Conservation (phyloP, 1,284 basidiomycete genomes). For the Grifola frondosa region DNA sequence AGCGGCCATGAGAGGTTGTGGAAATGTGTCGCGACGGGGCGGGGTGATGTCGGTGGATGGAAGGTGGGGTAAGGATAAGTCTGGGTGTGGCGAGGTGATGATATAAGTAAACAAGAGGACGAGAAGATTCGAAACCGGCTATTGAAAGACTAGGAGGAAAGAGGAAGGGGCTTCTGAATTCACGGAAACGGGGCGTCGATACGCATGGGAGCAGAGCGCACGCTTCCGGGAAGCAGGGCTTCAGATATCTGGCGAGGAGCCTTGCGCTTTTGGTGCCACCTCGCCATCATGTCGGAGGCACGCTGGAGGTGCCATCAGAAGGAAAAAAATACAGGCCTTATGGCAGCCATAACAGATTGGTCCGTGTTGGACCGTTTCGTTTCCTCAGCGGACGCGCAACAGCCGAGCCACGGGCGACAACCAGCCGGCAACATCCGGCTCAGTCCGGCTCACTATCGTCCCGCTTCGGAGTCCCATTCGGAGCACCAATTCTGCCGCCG, state of each 20-base stretch:
- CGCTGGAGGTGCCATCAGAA: not conserved
- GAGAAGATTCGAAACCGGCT: too few species aligned
- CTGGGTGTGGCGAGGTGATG: slow-evolving; percentile 9
- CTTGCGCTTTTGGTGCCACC: slow-evolving; percentile 3
- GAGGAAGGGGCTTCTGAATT: slow-evolving; percentile 1
- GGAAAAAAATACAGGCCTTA: too few species aligned
- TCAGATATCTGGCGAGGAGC: not conserved
- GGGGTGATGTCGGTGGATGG: slow-evolving; percentile 14
- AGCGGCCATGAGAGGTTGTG: slow-evolving; percentile 30
- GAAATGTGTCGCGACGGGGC: slow-evolving; percentile 7
- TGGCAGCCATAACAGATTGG: too few species aligned
- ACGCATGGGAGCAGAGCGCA: slow-evolving; percentile 1
- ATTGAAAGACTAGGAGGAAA: slow-evolving; percentile 2
- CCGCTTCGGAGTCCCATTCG: too few species aligned
- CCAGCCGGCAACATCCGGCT: too few species aligned
- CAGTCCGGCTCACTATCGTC: too few species aligned
- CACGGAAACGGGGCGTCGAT: not conserved
- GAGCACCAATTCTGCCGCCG: too few species aligned
- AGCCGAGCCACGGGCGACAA: too few species aligned
- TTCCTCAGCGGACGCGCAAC: too few species aligned
- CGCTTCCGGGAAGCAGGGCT: not conserved
- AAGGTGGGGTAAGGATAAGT: slow-evolving; percentile 5
- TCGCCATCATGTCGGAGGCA: not conserved
- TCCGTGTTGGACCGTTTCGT: too few species aligned
- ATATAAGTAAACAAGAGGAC: slow-evolving; percentile 19